A percentile compares a stretch with the other conserved stretches of the same genome.
phyloP scores from a whole-genome alignment of 768 basidiomycete genomes.

The Trametes coccinea region DNA sequence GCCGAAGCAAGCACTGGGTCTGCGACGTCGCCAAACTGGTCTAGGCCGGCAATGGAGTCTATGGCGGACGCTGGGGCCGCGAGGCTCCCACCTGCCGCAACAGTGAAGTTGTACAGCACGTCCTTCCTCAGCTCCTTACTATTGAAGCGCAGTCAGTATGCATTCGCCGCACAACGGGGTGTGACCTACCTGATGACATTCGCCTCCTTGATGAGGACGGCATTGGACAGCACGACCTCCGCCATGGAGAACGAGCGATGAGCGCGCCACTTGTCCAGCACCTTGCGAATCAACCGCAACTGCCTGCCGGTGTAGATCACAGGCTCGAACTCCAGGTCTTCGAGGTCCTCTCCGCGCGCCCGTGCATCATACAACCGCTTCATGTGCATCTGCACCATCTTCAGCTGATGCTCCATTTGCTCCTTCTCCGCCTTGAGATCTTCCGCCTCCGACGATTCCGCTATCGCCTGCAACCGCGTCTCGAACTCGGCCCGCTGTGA shows the following conservation, averaged over 20 bases:
- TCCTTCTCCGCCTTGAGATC: conserved; percentile 89
- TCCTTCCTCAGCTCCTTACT: conserved; percentile 87
- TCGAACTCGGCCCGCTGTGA: conserved; percentile 49
- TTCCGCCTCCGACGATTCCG: conserved; percentile 76
- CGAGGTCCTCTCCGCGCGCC: conserved; percentile 75
- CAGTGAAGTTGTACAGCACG: conserved; percentile 89
- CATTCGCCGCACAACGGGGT: neutral
- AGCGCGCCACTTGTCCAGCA: conserved; percentile 82
- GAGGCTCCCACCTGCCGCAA: conserved; percentile 80
- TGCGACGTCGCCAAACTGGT: conserved; percentile 91
- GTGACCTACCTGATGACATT: conserved; percentile 79
- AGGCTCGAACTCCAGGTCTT: conserved; percentile 69
- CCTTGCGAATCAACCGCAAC: conserved; percentile 78
- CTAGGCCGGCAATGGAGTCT: conserved; percentile 83
- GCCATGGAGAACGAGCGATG: conserved; percentile 91
- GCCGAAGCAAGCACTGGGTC: conserved; percentile 74
- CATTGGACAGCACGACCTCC: conserved; percentile 80
- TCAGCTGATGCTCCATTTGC: conserved; percentile 89
- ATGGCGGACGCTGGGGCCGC: conserved; percentile 80
- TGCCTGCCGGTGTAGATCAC: conserved; percentile 82
- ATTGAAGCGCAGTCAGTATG: conserved; percentile 12
- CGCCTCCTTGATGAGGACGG: conserved; percentile 89
- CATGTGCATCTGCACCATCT: conserved; percentile 79
- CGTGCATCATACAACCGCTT: conserved; percentile 75
- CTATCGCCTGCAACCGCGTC: conserved; percentile 58